Evolutionary conservation across 2,329 filamentous ascomycete species (phyloP), one percentile per base, ranked within the genome.

Genomic region (Ceratocystis smalleyi): DNA sequence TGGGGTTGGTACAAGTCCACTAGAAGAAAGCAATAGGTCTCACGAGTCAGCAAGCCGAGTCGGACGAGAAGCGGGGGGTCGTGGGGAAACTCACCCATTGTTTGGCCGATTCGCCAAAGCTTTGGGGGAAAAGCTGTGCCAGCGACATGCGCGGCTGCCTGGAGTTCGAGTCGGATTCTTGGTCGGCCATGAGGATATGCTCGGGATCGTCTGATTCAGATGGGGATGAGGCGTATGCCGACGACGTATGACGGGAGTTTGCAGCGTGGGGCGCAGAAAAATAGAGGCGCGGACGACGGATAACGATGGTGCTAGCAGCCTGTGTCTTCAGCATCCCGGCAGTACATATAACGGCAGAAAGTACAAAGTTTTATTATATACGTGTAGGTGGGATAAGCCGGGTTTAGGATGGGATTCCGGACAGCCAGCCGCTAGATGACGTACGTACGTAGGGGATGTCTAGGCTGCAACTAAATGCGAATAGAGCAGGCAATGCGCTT

Each of bases 51-150:
- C 49, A 24, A 7, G 24, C 62, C 12, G 27, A 12, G 7, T 15
- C 30, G 30, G n/a, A 30, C 54, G 8, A 30, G 10, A 3, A 19
- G 27, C 43, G 61, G 62, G 54, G 45, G 30, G 30, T 59, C n/a
- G 32, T 12, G 35, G 10, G 43, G 0, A 62, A 62, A 79, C 85
- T 68, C 75, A 89, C 88, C 90, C 94, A 97, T 80, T 97, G 92
- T 69, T 82, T 86, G 68, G 90, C 89, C 17, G 89, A 92, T 66
- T 96, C 91, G 71, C 91, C 94, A 76, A 96, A 96, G 61, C 91
- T 86, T 24, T 97, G 76, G 1, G 94, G 91, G 69, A 99, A 97
- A 74, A 82, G 85, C 32, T 70, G 71, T 24, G 68, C 68, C 55
- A 71, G 67, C 49, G 71, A 68, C 63, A 71, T 71, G 12, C 71